Percentiles rank a stretch among this genome's conserved stretches.
phyloP scores from a whole-genome alignment of 305 asterid genomes.

The Nicotiana rustica region DNA sequence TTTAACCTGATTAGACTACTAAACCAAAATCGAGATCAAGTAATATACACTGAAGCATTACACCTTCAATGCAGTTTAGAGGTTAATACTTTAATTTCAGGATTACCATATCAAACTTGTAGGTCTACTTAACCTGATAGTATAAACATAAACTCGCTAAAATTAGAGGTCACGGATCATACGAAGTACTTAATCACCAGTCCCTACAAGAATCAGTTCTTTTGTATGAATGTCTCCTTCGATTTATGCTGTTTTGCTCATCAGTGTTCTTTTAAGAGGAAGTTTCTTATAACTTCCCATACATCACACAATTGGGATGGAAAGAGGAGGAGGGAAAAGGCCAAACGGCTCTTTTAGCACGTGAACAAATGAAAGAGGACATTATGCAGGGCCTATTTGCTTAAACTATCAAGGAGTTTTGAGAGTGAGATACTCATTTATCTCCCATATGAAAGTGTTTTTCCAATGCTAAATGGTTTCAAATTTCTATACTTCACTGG shows the following conservation, averaged over 20 bases:
- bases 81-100: background rate
- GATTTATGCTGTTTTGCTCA: slow-evolving; percentile 5
- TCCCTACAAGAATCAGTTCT: background rate
- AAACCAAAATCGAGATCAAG: background rate
- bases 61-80: background rate
- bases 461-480: slow-evolving; percentile 24
- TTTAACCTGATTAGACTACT: background rate
- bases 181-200: background rate
- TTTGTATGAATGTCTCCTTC: background rate
- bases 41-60: too few species aligned
- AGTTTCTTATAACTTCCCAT: background rate
- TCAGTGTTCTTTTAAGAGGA: slow-evolving; percentile 12
- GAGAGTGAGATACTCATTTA: slow-evolving; percentile 71
- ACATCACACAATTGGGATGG: background rate
- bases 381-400: slow-evolving; percentile 26
- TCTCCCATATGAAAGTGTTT: slow-evolving; percentile 35
- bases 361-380: slow-evolving; percentile 20
- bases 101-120: background rate
- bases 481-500: slow-evolving; percentile 46
- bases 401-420: slow-evolving; percentile 35
- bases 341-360: slow-evolving; percentile 25
- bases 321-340: slow-evolving; percentile 10
- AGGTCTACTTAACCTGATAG: background rate
- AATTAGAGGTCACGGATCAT: background rate
- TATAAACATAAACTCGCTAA: background rate